Evolutionary conservation across 164 flowering plant species (phyloP).

Genomic region (Berberis vulgaris): DNA sequence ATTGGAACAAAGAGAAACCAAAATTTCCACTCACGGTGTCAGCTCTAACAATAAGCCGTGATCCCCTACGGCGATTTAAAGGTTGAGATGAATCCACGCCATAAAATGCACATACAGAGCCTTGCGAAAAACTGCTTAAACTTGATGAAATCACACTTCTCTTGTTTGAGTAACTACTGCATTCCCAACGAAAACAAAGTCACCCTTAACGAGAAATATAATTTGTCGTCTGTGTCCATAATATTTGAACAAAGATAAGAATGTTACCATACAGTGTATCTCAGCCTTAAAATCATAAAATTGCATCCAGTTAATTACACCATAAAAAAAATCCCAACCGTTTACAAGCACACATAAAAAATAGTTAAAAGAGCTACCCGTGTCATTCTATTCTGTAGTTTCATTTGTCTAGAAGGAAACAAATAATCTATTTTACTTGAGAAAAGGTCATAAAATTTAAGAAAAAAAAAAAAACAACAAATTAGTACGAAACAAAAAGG

Average conservation of each 20-base stretch:
- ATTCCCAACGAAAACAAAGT: background rate
- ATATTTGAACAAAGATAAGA: background rate
- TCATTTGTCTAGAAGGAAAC: no score
- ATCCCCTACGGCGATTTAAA: slow-evolving; percentile 36
- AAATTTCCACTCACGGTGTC: slow-evolving; percentile 40
- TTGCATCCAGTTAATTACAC: no score
- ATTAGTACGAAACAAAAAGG: background rate
- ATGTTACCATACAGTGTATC: background rate
- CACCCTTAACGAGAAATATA: background rate
- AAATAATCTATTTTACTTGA: no score
- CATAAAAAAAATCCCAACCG: no score
- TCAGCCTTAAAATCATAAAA: no score
- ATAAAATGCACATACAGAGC: slow-evolving; percentile 33
- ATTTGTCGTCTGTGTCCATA: background rate
- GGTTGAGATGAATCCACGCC: slow-evolving; percentile 24
- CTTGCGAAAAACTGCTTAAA: slow-evolving; percentile 48
- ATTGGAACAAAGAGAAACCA: background rate
- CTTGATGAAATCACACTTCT: slow-evolving; percentile 34
- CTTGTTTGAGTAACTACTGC: slow-evolving; percentile 34
- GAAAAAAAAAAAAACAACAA: no score
- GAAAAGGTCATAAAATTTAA: no score
- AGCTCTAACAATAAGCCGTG: slow-evolving; percentile 70
- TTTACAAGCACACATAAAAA: no score
- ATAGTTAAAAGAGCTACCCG: no score
- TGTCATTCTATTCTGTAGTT: no score